Base-by-base conservation (phyloP, 495 filamentous ascomycete genomes). In the Penicillium paxilli region DNA sequence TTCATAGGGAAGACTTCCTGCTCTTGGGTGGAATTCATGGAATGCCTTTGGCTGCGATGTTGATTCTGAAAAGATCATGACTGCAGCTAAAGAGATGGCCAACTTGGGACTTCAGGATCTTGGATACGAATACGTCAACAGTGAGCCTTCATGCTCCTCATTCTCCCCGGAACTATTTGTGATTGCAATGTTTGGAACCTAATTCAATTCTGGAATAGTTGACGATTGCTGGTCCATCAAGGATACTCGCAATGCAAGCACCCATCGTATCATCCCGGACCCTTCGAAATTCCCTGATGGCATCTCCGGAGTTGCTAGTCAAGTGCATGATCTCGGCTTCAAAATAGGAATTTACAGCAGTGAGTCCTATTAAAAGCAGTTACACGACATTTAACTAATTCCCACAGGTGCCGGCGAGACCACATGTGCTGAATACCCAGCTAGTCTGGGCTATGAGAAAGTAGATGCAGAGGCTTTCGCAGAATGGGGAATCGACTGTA, bases 81-180 rank as follows among this genome's bases (percentile, higher is more conserved):
- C 65, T 14, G 80, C 81, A 1, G 84, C 80, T 2, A 64, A 73
- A 25, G 59, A 73, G 37, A 72, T 85, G 44, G 62, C 84, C 10
- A 62, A 75, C 37, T 63, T 77, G 22, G 83, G 84, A 0, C 69
- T 88, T 37, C 77, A 81, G 55, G 82, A 83, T 44, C 70, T 83
- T 4, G 87, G 87, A 11, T 90, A 90, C 59, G 74, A 85, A 58
- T 88, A 88, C 64, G 75, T 88, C 48, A 83, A 83, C 58, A 74
- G 70, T 75, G 52, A 38, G 54, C 64, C 80, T 5, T 75, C 12
- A 2, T n/a, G n/a, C n/a, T n/a, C n/a, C n/a, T 23, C 5, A 4
- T 10, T 3, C 1, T 10, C n/a, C n/a, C n/a, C n/a, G n/a, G 3
- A 5, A 9, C 4, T n/a, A 21, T 4, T 14, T 10, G 14, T 6